Evolutionary conservation across 2,329 filamentous ascomycete genomes (phyloP).

Genomic region (Penicillium hordei): DNA sequence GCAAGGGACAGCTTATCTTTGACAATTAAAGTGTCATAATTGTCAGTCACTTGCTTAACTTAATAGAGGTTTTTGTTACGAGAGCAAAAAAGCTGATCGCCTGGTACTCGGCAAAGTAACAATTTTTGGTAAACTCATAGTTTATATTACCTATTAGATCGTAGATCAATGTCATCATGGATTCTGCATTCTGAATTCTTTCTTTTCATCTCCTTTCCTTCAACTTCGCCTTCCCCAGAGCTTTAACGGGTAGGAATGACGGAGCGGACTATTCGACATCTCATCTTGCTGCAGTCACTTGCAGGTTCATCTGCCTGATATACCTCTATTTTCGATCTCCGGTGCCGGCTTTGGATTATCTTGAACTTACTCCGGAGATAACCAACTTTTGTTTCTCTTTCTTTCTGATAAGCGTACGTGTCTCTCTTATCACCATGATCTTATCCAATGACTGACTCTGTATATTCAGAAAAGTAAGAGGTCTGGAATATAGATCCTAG

Average conservation of each 20-base stretch:
- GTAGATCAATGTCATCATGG: conserved; percentile 25
- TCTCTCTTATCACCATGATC: conserved; percentile 20
- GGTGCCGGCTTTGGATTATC: conserved; percentile 6
- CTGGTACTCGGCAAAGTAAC: conserved; percentile 10
- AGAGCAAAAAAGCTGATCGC: conserved; percentile 26
- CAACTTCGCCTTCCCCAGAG: not conserved
- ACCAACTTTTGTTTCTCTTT: not conserved
- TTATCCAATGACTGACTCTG: conserved; percentile 15
- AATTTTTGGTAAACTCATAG: not conserved
- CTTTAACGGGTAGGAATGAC: conserved; percentile 28
- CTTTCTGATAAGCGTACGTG: conserved; percentile 10
- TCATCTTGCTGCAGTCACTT: conserved; percentile 33
- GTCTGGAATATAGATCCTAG: not conserved
- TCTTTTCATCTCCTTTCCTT: not conserved
- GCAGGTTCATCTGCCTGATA: conserved; percentile 21
- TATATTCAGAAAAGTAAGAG: not conserved
- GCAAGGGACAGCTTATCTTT: conserved; percentile 31
- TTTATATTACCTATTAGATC: conserved; percentile 8
- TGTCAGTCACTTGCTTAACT: conserved; percentile 6
- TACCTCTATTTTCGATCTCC: not conserved
- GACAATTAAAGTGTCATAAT: conserved; percentile 25
- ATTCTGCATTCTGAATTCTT: not conserved
- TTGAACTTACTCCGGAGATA: conserved; percentile 15
- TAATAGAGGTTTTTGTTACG: conserved; percentile 22
- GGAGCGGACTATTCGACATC: conserved; percentile 30